Evolutionary conservation across 305 asterid genomes (phyloP), one percentile per base, ranked within the genome.

Genomic region (Rubia balearica): DNA sequence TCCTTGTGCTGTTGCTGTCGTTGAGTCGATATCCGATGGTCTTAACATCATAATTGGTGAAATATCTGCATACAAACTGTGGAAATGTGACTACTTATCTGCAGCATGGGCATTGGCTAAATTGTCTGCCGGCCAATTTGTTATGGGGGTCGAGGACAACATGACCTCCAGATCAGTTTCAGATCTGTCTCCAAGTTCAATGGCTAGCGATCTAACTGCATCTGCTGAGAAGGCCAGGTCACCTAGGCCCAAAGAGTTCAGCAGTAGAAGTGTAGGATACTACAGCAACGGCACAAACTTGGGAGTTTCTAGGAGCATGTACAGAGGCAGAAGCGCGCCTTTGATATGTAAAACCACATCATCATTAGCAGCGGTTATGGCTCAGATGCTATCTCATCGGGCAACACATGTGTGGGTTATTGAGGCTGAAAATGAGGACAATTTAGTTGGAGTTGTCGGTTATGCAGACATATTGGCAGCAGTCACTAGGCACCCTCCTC

Each of bases 321-420:
- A 88, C 65, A 84, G 97, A 3, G 96, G 98, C 22, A 85, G 98
- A 79, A 87, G 91, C 41, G 88, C 97, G 0, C 98, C 98, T 1
- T 75, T 93, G 82, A 93, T 95, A 1, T 93, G 98, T 74, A 90
- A 84, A 79, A 83, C 65, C 1, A 83, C 95, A 27, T 89, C 91
- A 60, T 88, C 98, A 7, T 71, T 93, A 78, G 97, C 98, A 0
- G 98, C 98, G 0, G 96, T 93, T 0, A 93, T 91, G 98, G 97
- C 97, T 8, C 98, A 93, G 85, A 89, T 93, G 96, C 65, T 93
- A 81, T 93, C 98, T 1, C 98, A 93, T 77, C 82, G 98, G 22
- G 96, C 97, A 1, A 88, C 87, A 9, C 96, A 91, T 61, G 97
- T 91, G 48, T 93, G 98, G 98, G 98, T 93, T n/a, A 91, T 96